Percentiles rank a stretch among this genome's conserved stretches.
Evolutionary conservation across 2,329 filamentous ascomycete genomes (phyloP).

Genomic region (Polytolypa hystricis): DNA sequence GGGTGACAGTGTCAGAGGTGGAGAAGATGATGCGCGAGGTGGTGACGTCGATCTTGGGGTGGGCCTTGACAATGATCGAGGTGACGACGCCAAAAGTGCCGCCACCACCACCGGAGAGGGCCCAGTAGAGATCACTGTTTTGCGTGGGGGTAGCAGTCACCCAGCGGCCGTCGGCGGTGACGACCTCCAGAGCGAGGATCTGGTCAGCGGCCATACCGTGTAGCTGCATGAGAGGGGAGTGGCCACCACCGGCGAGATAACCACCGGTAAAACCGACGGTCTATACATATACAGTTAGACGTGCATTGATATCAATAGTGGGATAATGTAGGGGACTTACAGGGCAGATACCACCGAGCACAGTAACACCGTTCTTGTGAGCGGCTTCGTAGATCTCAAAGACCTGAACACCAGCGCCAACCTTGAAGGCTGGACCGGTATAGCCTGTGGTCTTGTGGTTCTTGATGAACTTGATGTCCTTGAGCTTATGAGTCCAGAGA

Average conservation of each 20-base stretch:
- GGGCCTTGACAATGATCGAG: conserved; percentile 37
- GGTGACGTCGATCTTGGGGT: conserved; percentile 18
- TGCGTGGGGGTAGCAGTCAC: conserved; percentile 31
- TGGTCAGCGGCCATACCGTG: conserved; percentile 43
- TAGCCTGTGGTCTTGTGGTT: conserved; percentile 34
- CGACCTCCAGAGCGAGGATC: conserved; percentile 38
- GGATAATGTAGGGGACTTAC: conserved; percentile 11
- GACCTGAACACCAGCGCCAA: conserved; percentile 46
- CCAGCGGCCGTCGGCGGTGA: conserved; percentile 35
- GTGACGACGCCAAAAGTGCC: conserved; percentile 44
- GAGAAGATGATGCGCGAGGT: conserved; percentile 35
- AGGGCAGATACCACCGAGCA: conserved; percentile 40
- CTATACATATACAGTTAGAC: not conserved
- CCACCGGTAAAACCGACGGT: conserved; percentile 40
- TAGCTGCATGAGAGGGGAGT: conserved; percentile 40
- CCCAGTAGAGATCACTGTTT: conserved; percentile 40
- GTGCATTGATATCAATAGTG: conserved; percentile 10
- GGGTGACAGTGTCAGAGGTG: conserved; percentile 5
- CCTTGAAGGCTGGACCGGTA: conserved; percentile 39
- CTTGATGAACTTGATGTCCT: conserved; percentile 16
- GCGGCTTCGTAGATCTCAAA: conserved; percentile 39
- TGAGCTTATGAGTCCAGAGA: conserved; percentile 24
- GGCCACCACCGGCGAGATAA: conserved; percentile 40
- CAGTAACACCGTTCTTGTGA: conserved; percentile 33
- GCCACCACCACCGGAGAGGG: conserved; percentile 36